Base-by-base conservation (phyloP, 2,329 filamentous ascomycete genomes). In the Elsinoe necatrix region DNA sequence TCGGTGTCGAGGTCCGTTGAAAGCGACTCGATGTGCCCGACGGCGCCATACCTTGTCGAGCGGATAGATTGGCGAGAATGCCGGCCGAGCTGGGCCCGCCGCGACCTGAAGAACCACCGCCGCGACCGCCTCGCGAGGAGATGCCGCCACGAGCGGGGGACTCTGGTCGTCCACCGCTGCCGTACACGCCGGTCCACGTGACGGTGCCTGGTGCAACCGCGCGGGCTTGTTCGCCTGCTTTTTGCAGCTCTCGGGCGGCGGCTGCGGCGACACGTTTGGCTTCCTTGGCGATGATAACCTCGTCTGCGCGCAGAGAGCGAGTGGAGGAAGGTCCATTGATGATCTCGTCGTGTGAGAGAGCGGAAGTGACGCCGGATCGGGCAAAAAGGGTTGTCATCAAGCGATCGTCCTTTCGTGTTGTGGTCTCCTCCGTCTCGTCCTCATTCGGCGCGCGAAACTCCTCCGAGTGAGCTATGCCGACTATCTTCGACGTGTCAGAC, bases 331-430 rank as follows among this genome's bases (percentile, higher is more conserved):
- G 48, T 37, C 86, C 86, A 62, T 85, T 87, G 55, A 97, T 81
- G 64, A 97, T 95, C 55, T 89, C 82, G 62, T 97, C 93, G 67
- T 98, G 93, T 64, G 96, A 89, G 43, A 96, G 81, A 0, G 91
- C 89, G n/a, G 87, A 90, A 65, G 95, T 90, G 1, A 97, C 87
- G 1, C 85, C 87, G 0, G 89, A 87, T 39, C 85, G 83, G 1
- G 90, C 85, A 67, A 97, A 95, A 56, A 98, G 89, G 54, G 87
- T 87, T 61, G 91, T 85, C 75, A 97, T 86, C 62, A 97, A 82
- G 43, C 89, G 86, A 55, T 84, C 84, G 67, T 92, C 87, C 47
- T 72, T 74, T 5, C 69, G 65, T 9, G 60, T 55, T 3, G 18
- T 16, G 50, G 41, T 16, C 61, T 58, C 2, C 48, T 42, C 35